These are phyloP conservation scores for Cytospora chrysosperma DNA, from an alignment of 2,329 filamentous ascomycete genomes.

Conservation along the genomic window DNA sequence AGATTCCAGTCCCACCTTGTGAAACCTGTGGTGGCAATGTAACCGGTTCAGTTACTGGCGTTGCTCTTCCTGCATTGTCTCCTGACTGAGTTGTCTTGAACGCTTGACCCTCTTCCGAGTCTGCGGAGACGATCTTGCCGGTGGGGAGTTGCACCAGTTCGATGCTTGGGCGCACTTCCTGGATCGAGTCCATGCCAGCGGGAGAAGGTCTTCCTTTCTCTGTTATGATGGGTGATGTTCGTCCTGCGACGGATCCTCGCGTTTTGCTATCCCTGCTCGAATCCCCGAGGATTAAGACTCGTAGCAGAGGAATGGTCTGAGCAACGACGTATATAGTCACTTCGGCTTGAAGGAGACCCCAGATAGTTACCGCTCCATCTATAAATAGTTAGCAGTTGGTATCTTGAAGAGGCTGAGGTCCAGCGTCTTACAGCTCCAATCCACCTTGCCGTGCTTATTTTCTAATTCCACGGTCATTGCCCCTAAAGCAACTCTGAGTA, in stretches of 20 bases:
- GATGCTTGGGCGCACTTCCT: constrained; percentile 2
- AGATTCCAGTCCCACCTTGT: not conserved
- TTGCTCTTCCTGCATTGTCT: not conserved
- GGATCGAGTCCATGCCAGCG: not conserved
- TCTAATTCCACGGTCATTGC: constrained; percentile 1
- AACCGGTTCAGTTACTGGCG: not conserved
- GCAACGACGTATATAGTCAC: constrained; percentile 19
- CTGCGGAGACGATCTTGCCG: constrained; percentile 14
- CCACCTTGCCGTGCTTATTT: not conserved
- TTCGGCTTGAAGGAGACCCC: constrained; percentile 16
- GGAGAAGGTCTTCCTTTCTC: constrained; percentile 1
- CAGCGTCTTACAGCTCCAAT: constrained; percentile 18
- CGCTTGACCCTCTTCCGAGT: constrained; percentile 14
- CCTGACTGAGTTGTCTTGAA: not conserved
- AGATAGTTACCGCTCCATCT: constrained; percentile 14
- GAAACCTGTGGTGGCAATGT: not conserved
- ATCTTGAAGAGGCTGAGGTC: not conserved
- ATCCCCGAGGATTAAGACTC: constrained; percentile 4
- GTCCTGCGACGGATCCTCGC: not conserved
- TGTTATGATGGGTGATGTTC: not conserved
- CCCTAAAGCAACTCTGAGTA: not conserved
- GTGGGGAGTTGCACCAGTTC: constrained; percentile 17
- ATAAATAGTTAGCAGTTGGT: not conserved
- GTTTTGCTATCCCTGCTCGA: not conserved
- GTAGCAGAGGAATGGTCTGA: constrained; percentile 18